phyloP scores from a whole-genome alignment of 768 basidiomycete species.

The Phylloporus arenicola region DNA sequence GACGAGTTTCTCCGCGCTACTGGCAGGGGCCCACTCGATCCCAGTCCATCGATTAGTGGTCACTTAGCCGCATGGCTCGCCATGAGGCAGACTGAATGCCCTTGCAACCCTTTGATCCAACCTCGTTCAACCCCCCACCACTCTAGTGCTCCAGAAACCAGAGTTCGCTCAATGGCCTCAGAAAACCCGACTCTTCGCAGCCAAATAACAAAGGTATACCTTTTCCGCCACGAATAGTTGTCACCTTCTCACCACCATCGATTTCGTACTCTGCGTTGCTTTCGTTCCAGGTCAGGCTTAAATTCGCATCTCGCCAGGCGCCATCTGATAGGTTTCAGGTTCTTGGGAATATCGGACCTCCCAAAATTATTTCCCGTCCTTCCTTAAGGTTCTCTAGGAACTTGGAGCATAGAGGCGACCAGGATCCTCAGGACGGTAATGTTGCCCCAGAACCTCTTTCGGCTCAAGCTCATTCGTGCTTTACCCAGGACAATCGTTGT shows the following conservation, averaged over 20 bases:
- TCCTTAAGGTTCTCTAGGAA: not conserved
- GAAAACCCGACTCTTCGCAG: not conserved
- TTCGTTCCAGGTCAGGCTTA: constrained; percentile 5
- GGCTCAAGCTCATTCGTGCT: too few relatives aligned
- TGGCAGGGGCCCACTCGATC: not conserved
- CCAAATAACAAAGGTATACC: constrained; percentile 6
- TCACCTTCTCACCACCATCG: not conserved
- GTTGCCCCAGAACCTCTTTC: not conserved
- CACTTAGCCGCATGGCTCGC: constrained; percentile 14
- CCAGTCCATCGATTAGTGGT: constrained; percentile 8
- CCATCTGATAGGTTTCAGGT: not conserved
- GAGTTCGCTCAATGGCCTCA: constrained; percentile 6
- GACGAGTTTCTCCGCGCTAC: not conserved
- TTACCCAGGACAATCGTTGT: too few relatives aligned
- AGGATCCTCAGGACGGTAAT: constrained; percentile 8
- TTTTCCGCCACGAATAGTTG: not conserved
- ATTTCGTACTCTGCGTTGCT: constrained; percentile 1
- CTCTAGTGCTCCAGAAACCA: constrained; percentile 4
- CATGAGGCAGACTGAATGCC: constrained; percentile 20
- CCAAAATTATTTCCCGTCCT: not conserved
- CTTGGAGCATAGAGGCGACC: not conserved
- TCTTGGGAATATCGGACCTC: too few relatives aligned
- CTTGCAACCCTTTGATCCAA: constrained; percentile 1
- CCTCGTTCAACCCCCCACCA: constrained; percentile 4
- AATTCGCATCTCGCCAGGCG: not conserved